Base-by-base conservation (phyloP, 169 alveolate genomes). In the Theileria parva region DNA sequence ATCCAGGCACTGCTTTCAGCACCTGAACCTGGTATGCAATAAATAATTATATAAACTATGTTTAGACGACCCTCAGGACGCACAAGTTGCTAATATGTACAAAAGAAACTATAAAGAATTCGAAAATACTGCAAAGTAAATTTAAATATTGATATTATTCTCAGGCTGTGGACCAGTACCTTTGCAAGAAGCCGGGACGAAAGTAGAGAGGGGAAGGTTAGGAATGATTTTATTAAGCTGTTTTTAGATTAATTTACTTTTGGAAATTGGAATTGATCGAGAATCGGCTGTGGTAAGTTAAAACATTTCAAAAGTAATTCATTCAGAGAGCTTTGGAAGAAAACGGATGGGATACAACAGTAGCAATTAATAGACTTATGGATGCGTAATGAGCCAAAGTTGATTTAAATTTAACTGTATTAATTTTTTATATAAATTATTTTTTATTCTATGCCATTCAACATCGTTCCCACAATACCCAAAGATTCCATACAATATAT, bases 61-160 rank as follows among this genome's bases (percentile, higher is more conserved):
- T 70, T 39, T 61, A 75, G 96, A 94, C 74, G 95, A 93, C 60
- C 97, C 97, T 8, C 97, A 94, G 70, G 97, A 94, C 66, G 96
- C 97, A 8, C 95, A 93, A 69, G 97, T 94, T 15, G 97, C 97
- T n/a, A 86, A 90, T 44, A 93, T 93, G 97, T 92, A 89, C 80
- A 90, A 86, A 37, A 88, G 89, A 34, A 79, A 92, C 75, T 83
- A 85, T 67, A 76, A 68, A 39, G 93, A 88, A 30, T 94, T 90
- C 69, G 78, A 77, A 21, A 55, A 86, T 66, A 93, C 96, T 12
- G 96, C 97, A 23, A 89, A 86, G 95, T 93, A 60, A 28, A 79
- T 34, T 76, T 19, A 0, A 15, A 19, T 37, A 17, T 28, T 12
- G 9, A 68, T 17, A 68, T 37, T 44, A 34, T 32, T 15, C 59